Evolutionary conservation across 2,329 filamentous ascomycete genomes (phyloP).

Genomic region (Xylaria digitata): DNA sequence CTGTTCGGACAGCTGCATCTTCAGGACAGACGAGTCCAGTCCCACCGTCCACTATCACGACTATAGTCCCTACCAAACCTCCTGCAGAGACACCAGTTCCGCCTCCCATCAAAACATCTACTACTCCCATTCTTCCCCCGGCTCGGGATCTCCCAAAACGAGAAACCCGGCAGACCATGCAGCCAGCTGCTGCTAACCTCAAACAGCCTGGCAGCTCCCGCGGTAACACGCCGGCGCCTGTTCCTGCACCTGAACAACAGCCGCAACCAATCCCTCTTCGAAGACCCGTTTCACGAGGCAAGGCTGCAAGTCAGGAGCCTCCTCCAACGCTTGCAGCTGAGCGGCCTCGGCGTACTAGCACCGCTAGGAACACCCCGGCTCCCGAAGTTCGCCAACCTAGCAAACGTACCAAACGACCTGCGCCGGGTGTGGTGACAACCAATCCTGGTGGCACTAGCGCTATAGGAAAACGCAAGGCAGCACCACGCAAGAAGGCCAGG

Average conservation of each 20-base stretch:
- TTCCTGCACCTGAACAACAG: slow-evolving; percentile 50
- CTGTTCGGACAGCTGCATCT: slow-evolving; percentile 44
- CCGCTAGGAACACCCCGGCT: slow-evolving; percentile 67
- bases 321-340: slow-evolving; percentile 62
- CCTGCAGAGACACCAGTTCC: slow-evolving; percentile 58
- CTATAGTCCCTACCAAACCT: slow-evolving; percentile 52
- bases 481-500: slow-evolving; percentile 72
- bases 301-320: slow-evolving; percentile 64
- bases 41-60: slow-evolving; percentile 53
- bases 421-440: slow-evolving; percentile 76
- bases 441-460: slow-evolving; percentile 72
- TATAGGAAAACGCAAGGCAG: slow-evolving; percentile 77
- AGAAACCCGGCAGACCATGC: slow-evolving; percentile 61
- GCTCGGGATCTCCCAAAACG: slow-evolving; percentile 53
- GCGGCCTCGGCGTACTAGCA: slow-evolving; percentile 66
- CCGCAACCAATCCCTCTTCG: slow-evolving; percentile 47
- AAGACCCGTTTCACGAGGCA: slow-evolving; percentile 64
- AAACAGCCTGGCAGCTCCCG: slow-evolving; percentile 46
- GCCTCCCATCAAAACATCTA: slow-evolving; percentile 50
- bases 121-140: slow-evolving; percentile 54
- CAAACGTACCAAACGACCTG: slow-evolving; percentile 75
- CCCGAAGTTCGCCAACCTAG: slow-evolving; percentile 59
- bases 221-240: slow-evolving; percentile 48
- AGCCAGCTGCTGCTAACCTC: slow-evolving; percentile 48
- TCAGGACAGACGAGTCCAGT: slow-evolving; percentile 47